Base-by-base conservation (phyloP, 2,329 filamentous ascomycete species). In the Penicillium concentricum region DNA sequence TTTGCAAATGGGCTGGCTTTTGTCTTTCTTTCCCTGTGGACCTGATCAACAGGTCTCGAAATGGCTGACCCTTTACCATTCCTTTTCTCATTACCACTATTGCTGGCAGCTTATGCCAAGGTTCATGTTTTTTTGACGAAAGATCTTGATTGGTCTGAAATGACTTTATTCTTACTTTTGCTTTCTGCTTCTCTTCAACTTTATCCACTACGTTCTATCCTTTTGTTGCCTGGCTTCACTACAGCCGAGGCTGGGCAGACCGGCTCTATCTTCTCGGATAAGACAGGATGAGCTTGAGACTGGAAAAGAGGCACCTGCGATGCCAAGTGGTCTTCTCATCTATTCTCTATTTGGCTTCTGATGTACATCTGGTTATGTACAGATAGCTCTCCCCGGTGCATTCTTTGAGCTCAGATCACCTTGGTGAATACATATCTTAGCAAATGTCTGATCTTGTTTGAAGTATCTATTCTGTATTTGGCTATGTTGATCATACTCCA, bases 361-460 rank as follows among this genome's bases (percentile, higher is more conserved):
- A 37, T 57, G 64, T 63, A 57, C 64, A 67, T 66, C 64, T 56
- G 64, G 64, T 61, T 51, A 67, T 67, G 64, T 62, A 62, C 64
- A 56, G 30, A 16, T 48, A 56, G 58, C 18, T 58, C 48, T 51
- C 20, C 56, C 51, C 37, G 35, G 15, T 52, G 38, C 38, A 35
- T 28, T 44, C 32, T 30, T 43, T 54, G 43, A 34, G 51, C 26
- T 44, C 52, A 35, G 22, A 48, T 54, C 49, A 34, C 51, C 35
- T 24, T 51, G 62, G 55, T 56, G 44, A 63, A 61, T 64, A 54
- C 56, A 61, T 61, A 60, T 41, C 57, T 61, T 50, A 48, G 51
- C 54, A 51, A 43, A 9, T 55, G 15, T 51, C 22, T 18, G 45
- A 51, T 43, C 42, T 28, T 54, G 20, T 49, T 42, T 44, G 10